These are phyloP conservation scores for Cotoneaster glaucophyllus DNA, from an alignment of 306 rosid genomes.

Conservation along the genomic window DNA sequence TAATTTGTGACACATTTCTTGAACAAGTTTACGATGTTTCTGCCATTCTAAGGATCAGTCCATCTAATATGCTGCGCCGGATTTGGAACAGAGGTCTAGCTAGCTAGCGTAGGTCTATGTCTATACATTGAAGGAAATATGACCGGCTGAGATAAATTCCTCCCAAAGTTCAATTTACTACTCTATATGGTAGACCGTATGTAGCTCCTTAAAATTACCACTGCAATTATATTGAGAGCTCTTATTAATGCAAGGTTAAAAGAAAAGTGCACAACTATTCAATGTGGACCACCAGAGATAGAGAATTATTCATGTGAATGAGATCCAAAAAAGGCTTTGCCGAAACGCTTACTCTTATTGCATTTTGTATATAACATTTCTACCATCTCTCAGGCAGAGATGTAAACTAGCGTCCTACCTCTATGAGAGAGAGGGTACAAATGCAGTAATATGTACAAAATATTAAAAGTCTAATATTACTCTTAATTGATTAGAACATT, in stretches of 20 bases:
- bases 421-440: no score
- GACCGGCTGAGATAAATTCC: no score
- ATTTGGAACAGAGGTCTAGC: background rate
- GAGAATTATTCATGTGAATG: background rate
- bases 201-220: background rate
- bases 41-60: background rate
- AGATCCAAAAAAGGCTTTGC: background rate
- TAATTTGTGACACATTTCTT: background rate
- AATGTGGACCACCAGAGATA: background rate
- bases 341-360: no score
- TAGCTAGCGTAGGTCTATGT: background rate
- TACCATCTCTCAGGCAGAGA: no score
- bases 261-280: background rate
- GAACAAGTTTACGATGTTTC: background rate
- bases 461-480: no score
- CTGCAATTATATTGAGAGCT: background rate
- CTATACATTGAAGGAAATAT: no score
- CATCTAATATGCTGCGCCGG: background rate
- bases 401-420: no score
- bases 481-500: no score
- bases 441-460: no score
- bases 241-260: background rate
- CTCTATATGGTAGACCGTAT: background rate
- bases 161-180: background rate
- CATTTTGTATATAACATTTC: no score